phyloP scores from a whole-genome alignment of 2,329 filamentous ascomycete genomes.

The Dactylella cylindrospora region DNA sequence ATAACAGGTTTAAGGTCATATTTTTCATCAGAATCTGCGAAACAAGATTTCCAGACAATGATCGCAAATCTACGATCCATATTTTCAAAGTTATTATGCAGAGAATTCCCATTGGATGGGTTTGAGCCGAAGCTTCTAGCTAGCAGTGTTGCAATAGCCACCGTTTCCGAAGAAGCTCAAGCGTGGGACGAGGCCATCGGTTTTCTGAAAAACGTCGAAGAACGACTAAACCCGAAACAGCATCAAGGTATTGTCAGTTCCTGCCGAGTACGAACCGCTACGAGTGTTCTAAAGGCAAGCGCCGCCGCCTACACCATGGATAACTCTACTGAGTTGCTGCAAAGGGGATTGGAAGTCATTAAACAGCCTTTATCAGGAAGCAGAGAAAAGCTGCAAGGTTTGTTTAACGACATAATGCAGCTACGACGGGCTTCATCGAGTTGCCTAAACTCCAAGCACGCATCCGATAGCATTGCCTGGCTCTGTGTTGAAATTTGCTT shows the following conservation, averaged over 20 bases:
- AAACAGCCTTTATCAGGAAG: slow-evolving; percentile 33
- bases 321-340: slow-evolving; percentile 30
- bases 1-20: slow-evolving; percentile 14
- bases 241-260: slow-evolving; percentile 25
- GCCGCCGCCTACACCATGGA: background rate
- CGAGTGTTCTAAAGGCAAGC: slow-evolving; percentile 19
- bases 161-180: slow-evolving; percentile 21
- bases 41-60: slow-evolving; percentile 17
- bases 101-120: slow-evolving; percentile 6
- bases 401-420: slow-evolving; percentile 37
- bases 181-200: slow-evolving; percentile 22
- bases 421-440: slow-evolving; percentile 35
- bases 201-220: slow-evolving; percentile 18
- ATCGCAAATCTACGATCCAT: slow-evolving; percentile 6
- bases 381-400: slow-evolving; percentile 27
- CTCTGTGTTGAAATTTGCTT: slow-evolving; percentile 32
- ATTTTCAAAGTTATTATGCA: slow-evolving; percentile 10
- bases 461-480: background rate
- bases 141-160: slow-evolving; percentile 17
- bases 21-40: slow-evolving; percentile 7
- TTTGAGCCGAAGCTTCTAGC: slow-evolving; percentile 31
- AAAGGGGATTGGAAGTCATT: slow-evolving; percentile 20
- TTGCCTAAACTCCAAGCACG: slow-evolving; percentile 4
- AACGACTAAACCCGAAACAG: slow-evolving; percentile 15
- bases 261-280: slow-evolving; percentile 17